Evolutionary conservation across 2,329 filamentous ascomycete species (phyloP).

Genomic region (Colletotrichum brevisporum): DNA sequence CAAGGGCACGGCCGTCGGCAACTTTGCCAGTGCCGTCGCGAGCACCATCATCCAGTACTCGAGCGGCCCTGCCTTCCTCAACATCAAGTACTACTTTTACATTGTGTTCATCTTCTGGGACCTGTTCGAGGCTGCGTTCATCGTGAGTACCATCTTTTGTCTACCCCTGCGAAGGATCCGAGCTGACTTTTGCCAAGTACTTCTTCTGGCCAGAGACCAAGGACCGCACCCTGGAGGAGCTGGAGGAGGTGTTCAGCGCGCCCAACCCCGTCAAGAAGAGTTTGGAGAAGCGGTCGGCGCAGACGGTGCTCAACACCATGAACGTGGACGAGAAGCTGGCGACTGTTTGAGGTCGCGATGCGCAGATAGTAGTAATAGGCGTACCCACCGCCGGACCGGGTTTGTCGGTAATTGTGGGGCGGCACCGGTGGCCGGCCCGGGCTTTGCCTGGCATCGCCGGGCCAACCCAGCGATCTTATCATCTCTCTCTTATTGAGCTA

Average conservation of each 20-base stretch:
- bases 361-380: no score
- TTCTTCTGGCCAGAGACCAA: constrained; percentile 66
- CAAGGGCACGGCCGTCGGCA: constrained; percentile 60
- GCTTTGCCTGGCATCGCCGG: not conserved
- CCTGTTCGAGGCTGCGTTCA: constrained; percentile 55
- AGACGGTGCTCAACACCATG: constrained; percentile 54
- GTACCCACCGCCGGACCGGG: constrained; percentile 39
- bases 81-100: constrained; percentile 61
- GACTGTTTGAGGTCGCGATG: constrained; percentile 42
- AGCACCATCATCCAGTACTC: constrained; percentile 60
- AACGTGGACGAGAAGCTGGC: constrained; percentile 47
- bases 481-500: not conserved
- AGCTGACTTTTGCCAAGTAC: constrained; percentile 47
- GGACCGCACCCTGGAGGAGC: constrained; percentile 65
- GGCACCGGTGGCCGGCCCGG: constrained; percentile 7
- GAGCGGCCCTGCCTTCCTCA: constrained; percentile 58
- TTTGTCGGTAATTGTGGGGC: constrained; percentile 19
- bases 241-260: constrained; percentile 65
- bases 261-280: constrained; percentile 60
- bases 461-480: not conserved
- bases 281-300: constrained; percentile 56
- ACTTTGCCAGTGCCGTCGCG: constrained; percentile 55
- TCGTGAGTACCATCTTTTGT: constrained; percentile 39
- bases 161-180: no score
- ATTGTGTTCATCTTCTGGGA: constrained; percentile 63